Evolutionary conservation across 495 filamentous ascomycete species (phyloP).

Genomic region (Hapsidospora chrysogenum): DNA sequence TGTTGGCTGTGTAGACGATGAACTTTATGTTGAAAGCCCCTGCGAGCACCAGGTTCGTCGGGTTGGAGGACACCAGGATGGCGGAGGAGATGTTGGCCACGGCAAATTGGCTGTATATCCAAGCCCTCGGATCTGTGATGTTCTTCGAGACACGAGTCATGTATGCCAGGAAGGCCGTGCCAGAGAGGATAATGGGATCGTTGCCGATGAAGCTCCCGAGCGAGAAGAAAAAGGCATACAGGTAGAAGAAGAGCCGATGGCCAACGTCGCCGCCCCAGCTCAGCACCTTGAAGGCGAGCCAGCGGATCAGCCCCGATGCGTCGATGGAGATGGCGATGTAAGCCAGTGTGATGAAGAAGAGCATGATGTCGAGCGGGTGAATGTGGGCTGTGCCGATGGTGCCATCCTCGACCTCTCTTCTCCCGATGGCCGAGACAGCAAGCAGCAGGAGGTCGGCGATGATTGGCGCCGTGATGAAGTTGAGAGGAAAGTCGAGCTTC

Average conservation of each 20-base stretch:
- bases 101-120: constrained; percentile 54
- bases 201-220: constrained; percentile 52
- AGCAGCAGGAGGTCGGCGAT: constrained; percentile 49
- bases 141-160: constrained; percentile 56
- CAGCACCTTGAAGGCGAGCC: constrained; percentile 49
- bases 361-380: constrained; percentile 45
- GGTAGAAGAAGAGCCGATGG: constrained; percentile 46
- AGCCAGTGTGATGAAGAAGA: constrained; percentile 51
- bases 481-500: constrained; percentile 37
- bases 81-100: constrained; percentile 51
- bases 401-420: constrained; percentile 42
- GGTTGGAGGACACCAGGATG: constrained; percentile 54
- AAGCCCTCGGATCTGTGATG: constrained; percentile 46
- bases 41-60: constrained; percentile 54
- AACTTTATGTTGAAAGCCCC: constrained; percentile 52
- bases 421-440: constrained; percentile 43
- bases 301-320: constrained; percentile 48
- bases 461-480: constrained; percentile 47
- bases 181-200: constrained; percentile 52
- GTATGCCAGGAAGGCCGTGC: constrained; percentile 52
- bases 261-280: constrained; percentile 42
- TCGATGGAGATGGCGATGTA: constrained; percentile 63
- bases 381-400: constrained; percentile 44
- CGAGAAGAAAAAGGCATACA: constrained; percentile 50
- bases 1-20: constrained; percentile 49